phyloP scores from a whole-genome alignment of 1,284 basidiomycete genomes.

The Cerioporus squamosus region DNA sequence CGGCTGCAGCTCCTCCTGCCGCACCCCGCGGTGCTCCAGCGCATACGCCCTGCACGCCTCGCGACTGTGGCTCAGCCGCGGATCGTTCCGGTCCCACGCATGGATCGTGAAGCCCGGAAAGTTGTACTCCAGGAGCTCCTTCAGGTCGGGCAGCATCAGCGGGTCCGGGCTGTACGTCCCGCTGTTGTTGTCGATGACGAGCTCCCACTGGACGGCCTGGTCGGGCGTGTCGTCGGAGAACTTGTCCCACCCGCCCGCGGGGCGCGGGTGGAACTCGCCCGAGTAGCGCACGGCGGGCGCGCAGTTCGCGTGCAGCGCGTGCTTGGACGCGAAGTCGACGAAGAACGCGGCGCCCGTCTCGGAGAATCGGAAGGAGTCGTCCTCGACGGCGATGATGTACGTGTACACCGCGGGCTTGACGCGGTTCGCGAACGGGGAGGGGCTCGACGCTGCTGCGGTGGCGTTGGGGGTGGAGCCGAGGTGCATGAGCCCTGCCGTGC shows the following conservation, averaged over 20 bases:
- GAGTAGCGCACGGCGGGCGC: slow-evolving; percentile 62
- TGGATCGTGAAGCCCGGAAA: slow-evolving; percentile 66
- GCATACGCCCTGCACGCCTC: slow-evolving; percentile 72
- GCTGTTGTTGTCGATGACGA: slow-evolving; percentile 79
- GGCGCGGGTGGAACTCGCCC: slow-evolving; percentile 80
- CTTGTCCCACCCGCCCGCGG: slow-evolving; percentile 65
- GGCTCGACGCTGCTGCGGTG: slow-evolving; percentile 11
- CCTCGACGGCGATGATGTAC: slow-evolving; percentile 71
- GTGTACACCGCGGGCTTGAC: slow-evolving; percentile 82
- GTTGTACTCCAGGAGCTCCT: slow-evolving; percentile 66
- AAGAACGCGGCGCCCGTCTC: slow-evolving; percentile 83
- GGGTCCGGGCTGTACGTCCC: slow-evolving; percentile 76
- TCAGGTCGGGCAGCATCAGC: slow-evolving; percentile 55
- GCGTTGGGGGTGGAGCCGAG: not conserved
- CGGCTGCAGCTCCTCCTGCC: slow-evolving; percentile 63
- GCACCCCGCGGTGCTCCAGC: slow-evolving; percentile 55
- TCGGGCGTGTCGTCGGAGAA: slow-evolving; percentile 61
- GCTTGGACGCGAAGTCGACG: slow-evolving; percentile 80
- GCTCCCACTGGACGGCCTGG: slow-evolving; percentile 64
- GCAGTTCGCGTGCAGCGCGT: slow-evolving; percentile 48
- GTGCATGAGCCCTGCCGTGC: not conserved
- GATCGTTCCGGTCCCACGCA: slow-evolving; percentile 62
- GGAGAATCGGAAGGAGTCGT: slow-evolving; percentile 76
- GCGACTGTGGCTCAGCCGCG: slow-evolving; percentile 57
- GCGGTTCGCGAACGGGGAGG: slow-evolving; percentile 45